Evolutionary conservation across 1,139 yeast genomes (phyloP), one percentile per base, ranked within the genome.

Genomic region (Suhomyces guaymorum): DNA sequence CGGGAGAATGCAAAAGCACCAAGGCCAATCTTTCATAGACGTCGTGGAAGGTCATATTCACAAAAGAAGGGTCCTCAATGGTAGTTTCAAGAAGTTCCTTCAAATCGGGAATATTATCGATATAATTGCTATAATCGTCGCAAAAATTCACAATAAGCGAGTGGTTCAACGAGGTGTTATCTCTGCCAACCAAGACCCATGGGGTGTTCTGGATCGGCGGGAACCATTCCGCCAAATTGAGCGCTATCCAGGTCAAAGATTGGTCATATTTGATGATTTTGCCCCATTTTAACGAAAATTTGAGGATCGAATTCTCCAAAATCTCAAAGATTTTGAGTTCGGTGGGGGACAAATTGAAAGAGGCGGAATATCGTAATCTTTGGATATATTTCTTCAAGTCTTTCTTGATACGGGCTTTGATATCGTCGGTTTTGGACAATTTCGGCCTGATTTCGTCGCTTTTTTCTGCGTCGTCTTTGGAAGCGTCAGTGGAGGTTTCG

Each of bases 161-260:
- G 33, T 60, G 54, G 11, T 52, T 46, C 21, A 40, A 38, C 7
- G 52, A 42, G 2, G 54, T 40, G 21, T 54, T 47, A 43, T 67
- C 74, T 39, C 75, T 57, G 2, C 75, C 76, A 14, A 63, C 59
- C 32, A 70, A 52, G 5, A 70, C 75, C 70, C 68, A 68, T 1
- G 66, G 57, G 11, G 74, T 66, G 18, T 64, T 57, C 3, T 66
- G 64, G 20, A 70, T 57, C 3, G 88, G 86, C 6, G 95, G 94
- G 23, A 83, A 74, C 95, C 96, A 88, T 57, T 88, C 96, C 2
- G 96, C 94, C 34, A 90, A 64, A 7, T 89, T 89, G 28, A 87
- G 63, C 0, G 96, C 97, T 15, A 86, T 77, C 95, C 96, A 89
- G 1, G 92, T 73, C 52, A 88, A 69, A 0, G 94, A 89, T 32